phyloP scores from a whole-genome alignment of 2,329 filamentous ascomycete genomes.

The Tolypocladium guangdongense region DNA sequence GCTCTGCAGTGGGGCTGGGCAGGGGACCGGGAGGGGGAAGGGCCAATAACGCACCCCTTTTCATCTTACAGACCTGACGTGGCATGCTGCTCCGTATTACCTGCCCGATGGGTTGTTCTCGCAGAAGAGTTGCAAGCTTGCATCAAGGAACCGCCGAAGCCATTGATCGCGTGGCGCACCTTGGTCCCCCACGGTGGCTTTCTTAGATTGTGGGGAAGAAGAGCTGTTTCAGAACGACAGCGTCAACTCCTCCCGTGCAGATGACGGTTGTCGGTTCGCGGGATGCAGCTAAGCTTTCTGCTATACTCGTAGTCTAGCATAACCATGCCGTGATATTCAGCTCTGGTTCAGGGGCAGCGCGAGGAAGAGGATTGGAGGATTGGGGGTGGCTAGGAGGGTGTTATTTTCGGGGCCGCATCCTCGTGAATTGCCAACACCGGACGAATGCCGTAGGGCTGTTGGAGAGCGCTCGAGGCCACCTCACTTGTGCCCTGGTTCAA shows the following conservation, averaged over 20 bases:
- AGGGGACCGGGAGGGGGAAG: too few species aligned
- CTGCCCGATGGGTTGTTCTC: background rate
- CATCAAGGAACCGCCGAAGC: background rate
- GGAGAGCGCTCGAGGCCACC: background rate
- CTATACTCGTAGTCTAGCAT: background rate
- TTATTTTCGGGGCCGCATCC: background rate
- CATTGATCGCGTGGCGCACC: background rate
- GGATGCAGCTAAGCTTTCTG: background rate
- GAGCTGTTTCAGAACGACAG: too few species aligned
- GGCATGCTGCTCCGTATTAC: background rate
- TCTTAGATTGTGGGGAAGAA: too few species aligned
- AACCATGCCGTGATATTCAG: background rate
- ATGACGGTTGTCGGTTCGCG: background rate
- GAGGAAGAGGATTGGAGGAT: background rate
- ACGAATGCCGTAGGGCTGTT: background rate
- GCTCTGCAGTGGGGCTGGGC: background rate
- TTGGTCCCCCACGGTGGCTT: background rate
- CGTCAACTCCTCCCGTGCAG: background rate
- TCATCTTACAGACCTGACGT: background rate
- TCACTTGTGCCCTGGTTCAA: background rate
- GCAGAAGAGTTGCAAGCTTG: too few species aligned
- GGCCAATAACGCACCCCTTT: too few species aligned
- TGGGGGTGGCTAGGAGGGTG: background rate
- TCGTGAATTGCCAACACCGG: background rate
- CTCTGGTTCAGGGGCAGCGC: background rate